Percentiles rank a stretch among this genome's conserved stretches.
Conservation (phyloP, 148 eudicot species). For the Vaccinium darrowii region DNA sequence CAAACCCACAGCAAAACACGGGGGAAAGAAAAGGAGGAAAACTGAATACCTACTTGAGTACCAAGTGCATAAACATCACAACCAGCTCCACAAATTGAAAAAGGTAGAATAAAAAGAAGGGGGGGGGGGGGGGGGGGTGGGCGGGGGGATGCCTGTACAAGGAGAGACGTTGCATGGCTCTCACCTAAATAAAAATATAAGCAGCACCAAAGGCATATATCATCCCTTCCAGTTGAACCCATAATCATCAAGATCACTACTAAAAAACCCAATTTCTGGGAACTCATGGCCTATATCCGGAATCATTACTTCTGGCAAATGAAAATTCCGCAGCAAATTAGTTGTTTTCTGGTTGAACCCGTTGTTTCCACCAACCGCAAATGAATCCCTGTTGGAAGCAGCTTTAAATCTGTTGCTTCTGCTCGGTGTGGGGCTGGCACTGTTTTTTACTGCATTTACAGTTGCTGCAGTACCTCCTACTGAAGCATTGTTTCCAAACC, state of each 20-base stretch:
- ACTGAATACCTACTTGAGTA: constrained; percentile 22
- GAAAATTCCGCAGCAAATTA: constrained; percentile 49
- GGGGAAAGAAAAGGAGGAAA: neutral
- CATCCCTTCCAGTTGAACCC: constrained; percentile 76
- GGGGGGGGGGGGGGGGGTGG: too few relatives aligned
- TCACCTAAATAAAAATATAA: constrained; percentile 21
- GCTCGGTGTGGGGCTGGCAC: constrained; percentile 39
- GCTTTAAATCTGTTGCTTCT: constrained; percentile 70
- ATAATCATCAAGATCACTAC: constrained; percentile 63
- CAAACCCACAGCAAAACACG: neutral
- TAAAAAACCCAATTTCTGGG: constrained; percentile 60
- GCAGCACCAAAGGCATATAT: constrained; percentile 19
- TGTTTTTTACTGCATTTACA: neutral
- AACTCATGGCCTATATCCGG: constrained; percentile 63
- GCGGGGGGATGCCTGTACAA: constrained; percentile 54
- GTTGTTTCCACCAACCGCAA: constrained; percentile 47
- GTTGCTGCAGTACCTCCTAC: constrained; percentile 32
- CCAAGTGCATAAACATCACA: constrained; percentile 15
- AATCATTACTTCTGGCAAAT: constrained; percentile 64
- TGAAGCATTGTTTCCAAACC: constrained; percentile 31
- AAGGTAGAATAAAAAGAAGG: neutral
- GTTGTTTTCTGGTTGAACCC: constrained; percentile 47
- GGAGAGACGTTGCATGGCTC: constrained; percentile 17
- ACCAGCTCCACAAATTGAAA: constrained; percentile 12
- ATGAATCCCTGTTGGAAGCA: constrained; percentile 48